These are phyloP conservation scores for Lantana camara DNA, from an alignment of 257 asterid genomes.

Conservation along the genomic window DNA sequence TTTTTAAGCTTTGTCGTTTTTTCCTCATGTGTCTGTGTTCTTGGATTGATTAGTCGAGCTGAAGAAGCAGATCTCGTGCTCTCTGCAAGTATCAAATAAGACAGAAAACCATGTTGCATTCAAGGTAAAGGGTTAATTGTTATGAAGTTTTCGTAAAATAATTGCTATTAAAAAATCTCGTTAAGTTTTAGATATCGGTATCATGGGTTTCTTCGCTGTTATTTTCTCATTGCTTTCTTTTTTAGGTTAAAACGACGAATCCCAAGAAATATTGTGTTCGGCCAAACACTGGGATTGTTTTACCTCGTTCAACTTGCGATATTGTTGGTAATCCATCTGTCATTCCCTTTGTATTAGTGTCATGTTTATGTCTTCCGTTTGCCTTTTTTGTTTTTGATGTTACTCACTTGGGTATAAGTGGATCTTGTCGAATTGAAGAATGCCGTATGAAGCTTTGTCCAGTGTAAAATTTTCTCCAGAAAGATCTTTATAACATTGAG, in stretches of 20 bases:
- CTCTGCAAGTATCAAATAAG: slow-evolving; percentile 67
- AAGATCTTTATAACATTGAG: background rate
- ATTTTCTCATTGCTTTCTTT: background rate
- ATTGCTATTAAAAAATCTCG: background rate
- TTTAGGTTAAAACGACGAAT: slow-evolving; percentile 60
- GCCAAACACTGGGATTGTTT: slow-evolving; percentile 73
- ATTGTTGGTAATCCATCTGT: slow-evolving; percentile 30
- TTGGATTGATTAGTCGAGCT: slow-evolving; percentile 58
- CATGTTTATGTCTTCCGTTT: background rate
- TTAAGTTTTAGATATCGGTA: background rate
- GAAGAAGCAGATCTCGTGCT: slow-evolving; percentile 82
- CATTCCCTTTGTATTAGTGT: background rate
- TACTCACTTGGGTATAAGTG: background rate
- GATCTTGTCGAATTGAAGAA: slow-evolving; percentile 1
- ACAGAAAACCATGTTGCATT: slow-evolving; percentile 76
- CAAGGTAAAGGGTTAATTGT: slow-evolving; percentile 55
- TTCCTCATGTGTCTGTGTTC: background rate
- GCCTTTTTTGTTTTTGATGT: too few species aligned
- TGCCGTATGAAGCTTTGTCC: background rate
- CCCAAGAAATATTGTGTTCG: slow-evolving; percentile 86
- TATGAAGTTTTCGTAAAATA: slow-evolving; percentile 2
- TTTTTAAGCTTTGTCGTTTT: background rate
- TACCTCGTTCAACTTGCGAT: slow-evolving; percentile 70
- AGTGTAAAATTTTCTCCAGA: slow-evolving; percentile 2
- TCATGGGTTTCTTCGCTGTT: background rate